phyloP scores from a whole-genome alignment of 192 early-diverging fungal genomes.

The Backusella mclennaniae region DNA sequence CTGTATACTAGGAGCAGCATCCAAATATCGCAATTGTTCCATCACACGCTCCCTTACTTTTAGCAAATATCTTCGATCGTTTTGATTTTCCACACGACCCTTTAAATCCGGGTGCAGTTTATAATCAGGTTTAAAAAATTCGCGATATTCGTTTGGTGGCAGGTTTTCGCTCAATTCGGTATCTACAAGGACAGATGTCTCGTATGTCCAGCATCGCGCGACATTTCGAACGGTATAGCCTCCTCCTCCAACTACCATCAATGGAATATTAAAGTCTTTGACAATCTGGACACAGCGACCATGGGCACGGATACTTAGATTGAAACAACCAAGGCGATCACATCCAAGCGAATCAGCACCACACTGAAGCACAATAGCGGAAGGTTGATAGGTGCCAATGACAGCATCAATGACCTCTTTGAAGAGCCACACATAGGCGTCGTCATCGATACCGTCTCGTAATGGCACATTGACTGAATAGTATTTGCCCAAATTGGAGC shows the following conservation, averaged over 20 bases:
- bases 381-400: conserved; percentile 73
- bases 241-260: conserved; percentile 83
- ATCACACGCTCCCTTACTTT: conserved; percentile 67
- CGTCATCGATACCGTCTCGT: conserved; percentile 84
- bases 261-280: conserved; percentile 75
- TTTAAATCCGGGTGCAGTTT: conserved; percentile 84
- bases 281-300: conserved; percentile 78
- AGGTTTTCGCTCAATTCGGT: conserved; percentile 72
- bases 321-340: conserved; percentile 54
- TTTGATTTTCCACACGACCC: conserved; percentile 84
- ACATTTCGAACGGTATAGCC: conserved; percentile 93
- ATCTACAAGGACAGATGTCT: conserved; percentile 84
- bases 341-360: conserved; percentile 65
- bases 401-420: conserved; percentile 67
- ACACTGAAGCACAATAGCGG: conserved; percentile 90
- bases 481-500: conserved; percentile 72
- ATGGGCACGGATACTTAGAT: conserved; percentile 65
- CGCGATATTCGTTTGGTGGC: conserved; percentile 70
- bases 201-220: conserved; percentile 91
- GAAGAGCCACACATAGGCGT: conserved; percentile 78
- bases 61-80: conserved; percentile 79
- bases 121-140: conserved; percentile 90
- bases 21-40: conserved; percentile 85
- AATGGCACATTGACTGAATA: conserved; percentile 92
- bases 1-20: conserved; percentile 92